Evolutionary conservation across 805 yeast genomes (phyloP).

Genomic region (Sungouiella thailandica): DNA sequence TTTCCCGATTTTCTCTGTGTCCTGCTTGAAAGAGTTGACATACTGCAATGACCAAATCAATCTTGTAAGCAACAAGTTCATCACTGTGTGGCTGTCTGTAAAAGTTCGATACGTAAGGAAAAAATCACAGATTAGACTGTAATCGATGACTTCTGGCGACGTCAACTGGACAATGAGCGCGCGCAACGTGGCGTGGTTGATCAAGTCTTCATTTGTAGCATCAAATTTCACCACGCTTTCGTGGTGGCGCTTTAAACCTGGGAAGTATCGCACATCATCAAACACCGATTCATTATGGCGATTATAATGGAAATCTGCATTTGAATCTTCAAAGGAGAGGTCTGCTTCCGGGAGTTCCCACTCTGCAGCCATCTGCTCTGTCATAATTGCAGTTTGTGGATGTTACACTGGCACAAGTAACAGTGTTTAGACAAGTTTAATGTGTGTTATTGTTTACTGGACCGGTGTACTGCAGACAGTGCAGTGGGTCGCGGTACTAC

Average conservation of each 20-base stretch:
- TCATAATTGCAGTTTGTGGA: not conserved
- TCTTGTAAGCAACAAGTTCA: conserved; percentile 59
- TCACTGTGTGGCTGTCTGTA: conserved; percentile 50
- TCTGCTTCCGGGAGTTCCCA: conserved; percentile 5
- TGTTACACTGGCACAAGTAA: too few species aligned
- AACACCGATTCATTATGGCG: conserved; percentile 33
- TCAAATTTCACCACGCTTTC: conserved; percentile 31
- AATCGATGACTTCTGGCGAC: conserved; percentile 70
- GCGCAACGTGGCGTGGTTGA: conserved; percentile 34
- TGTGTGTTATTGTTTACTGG: too few species aligned
- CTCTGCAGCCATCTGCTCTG: conserved; percentile 1
- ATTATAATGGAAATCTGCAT: conserved; percentile 22
- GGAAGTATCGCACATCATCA: conserved; percentile 34
- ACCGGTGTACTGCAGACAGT: too few species aligned
- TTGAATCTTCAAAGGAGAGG: conserved; percentile 6
- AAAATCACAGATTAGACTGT: conserved; percentile 76
- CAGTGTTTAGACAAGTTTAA: too few species aligned
- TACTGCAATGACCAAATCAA: conserved; percentile 66
- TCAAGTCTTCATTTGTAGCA: conserved; percentile 23
- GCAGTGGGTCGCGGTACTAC: too few species aligned
- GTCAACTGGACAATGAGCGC: conserved; percentile 60
- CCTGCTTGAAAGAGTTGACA: conserved; percentile 23
- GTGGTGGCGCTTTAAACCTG: conserved; percentile 20
- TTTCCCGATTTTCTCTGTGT: conserved; percentile 46
- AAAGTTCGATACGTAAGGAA: conserved; percentile 78